These are phyloP conservation scores for Saturnispora saitoi DNA, from an alignment of 805 yeast genomes.

Conservation along the genomic window DNA sequence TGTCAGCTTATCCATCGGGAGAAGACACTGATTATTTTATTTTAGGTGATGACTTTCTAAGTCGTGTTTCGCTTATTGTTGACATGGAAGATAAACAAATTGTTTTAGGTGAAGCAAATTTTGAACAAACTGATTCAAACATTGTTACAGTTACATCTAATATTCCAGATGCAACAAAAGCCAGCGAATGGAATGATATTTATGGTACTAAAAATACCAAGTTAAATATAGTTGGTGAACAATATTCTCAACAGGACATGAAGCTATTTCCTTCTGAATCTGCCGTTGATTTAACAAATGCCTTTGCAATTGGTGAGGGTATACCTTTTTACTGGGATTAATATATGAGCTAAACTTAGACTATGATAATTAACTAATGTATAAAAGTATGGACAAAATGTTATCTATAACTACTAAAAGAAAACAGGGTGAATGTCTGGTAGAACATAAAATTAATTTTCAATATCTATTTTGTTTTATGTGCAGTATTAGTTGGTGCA, in stretches of 20 bases:
- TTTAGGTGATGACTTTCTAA: slow-evolving; percentile 47
- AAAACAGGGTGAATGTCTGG: too few relatives aligned
- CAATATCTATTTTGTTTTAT: background rate
- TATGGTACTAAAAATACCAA: slow-evolving; percentile 5
- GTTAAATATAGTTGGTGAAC: background rate
- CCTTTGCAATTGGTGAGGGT: background rate
- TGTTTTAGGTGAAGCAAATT: slow-evolving; percentile 33
- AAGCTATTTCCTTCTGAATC: background rate
- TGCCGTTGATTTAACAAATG: background rate
- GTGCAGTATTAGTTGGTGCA: background rate
- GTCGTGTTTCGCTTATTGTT: slow-evolving; percentile 44
- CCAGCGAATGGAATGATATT: background rate
- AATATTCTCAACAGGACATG: background rate
- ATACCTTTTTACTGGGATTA: background rate
- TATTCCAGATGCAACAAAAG: slow-evolving; percentile 1
- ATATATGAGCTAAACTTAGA: background rate
- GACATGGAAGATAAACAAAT: slow-evolving; percentile 40
- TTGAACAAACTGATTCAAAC: background rate
- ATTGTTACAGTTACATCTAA: slow-evolving; percentile 4
- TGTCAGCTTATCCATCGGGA: slow-evolving; percentile 2
- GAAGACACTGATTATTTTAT: slow-evolving; percentile 29
- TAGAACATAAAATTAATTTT: background rate
- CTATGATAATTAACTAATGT: background rate
- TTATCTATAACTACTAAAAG: background rate
- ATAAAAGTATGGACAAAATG: background rate